Base-by-base conservation (phyloP, 176 grass and related monocot species). In the Rhipidocladum racemiflorum region DNA sequence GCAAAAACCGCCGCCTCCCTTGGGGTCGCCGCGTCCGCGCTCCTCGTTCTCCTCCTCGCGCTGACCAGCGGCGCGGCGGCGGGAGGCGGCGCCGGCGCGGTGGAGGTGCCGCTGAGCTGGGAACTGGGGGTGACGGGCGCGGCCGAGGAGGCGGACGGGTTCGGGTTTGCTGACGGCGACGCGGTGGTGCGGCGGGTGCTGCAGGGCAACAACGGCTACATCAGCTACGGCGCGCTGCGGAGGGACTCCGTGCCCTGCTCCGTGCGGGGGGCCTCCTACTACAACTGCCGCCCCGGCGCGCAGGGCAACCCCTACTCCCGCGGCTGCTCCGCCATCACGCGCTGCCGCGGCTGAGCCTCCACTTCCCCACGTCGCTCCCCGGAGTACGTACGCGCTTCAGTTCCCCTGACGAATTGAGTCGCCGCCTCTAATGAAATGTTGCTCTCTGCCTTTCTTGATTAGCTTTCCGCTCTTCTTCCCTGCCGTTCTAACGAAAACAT, bases 141-240 rank as follows among this genome's bases (percentile, higher is more conserved):
- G 28, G 72, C 68, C 24, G 48, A 7, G n/a, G 57, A 18, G 30
- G 78, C 59, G 77, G 88, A 87, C 23, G 87, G 48, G 70, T 80
- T 44, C 71, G 87, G 82, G 2, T 43, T 81, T 11, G 42, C 10
- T 50, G 79, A 0, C 55, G 38, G 1, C 42, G 87, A 20, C 30
- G 27, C 68, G 49, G 76, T 70, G 43, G 77, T 63, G 44, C 63
- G 87, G 1, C 42, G 82, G 15, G 77, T 75, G 87, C 87, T 85
- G 70, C 82, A 85, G 82, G 3, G 3, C 15, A 1, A 1, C 15
- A 1, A 0, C 3, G 54, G 75, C 4, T 92, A 94, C 89, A 86
- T 97, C 83, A 84, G 89, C 91, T 97, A 97, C 81, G 91, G 78
- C 65, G 85, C 87, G 70, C 72, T 97, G 79, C 63, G 71, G 50